Conservation (phyloP, 2,329 filamentous ascomycete species). For the Zasmidium citrigriseum region DNA sequence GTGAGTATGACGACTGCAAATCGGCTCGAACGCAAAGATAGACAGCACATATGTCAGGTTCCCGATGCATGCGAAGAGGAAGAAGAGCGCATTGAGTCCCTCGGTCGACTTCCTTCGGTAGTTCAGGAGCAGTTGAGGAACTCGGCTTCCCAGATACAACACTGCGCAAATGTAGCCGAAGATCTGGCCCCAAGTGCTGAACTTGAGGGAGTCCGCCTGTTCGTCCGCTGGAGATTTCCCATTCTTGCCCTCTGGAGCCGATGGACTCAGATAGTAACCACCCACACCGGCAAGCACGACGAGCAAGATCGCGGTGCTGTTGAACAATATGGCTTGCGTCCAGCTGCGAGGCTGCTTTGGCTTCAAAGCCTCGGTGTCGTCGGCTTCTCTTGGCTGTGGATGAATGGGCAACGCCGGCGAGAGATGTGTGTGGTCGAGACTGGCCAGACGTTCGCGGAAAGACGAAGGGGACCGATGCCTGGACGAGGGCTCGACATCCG, state of each 20-base stretch:
- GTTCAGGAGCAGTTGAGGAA: slow-evolving; percentile 90
- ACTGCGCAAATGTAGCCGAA: slow-evolving; percentile 92
- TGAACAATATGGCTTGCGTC: slow-evolving; percentile 65
- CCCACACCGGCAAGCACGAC: slow-evolving; percentile 80
- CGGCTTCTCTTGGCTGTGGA: slow-evolving; percentile 44
- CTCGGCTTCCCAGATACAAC: slow-evolving; percentile 83
- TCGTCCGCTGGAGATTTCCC: slow-evolving; percentile 33
- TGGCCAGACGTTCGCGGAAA: slow-evolving; percentile 52
- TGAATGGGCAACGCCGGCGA: slow-evolving; percentile 83
- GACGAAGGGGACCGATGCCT: slow-evolving; percentile 36
- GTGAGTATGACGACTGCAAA: slow-evolving; percentile 52
- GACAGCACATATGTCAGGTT: slow-evolving; percentile 92
- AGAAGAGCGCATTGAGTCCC: slow-evolving; percentile 90
- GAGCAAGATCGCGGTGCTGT: slow-evolving; percentile 72
- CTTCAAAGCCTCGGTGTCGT: slow-evolving; percentile 34
- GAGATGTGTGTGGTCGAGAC: slow-evolving; percentile 66
- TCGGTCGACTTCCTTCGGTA: slow-evolving; percentile 91
- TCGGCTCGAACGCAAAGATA: slow-evolving; percentile 85
- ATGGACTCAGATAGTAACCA: slow-evolving; percentile 77
- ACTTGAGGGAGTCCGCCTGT: slow-evolving; percentile 56
- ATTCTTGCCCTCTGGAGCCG: slow-evolving; percentile 33
- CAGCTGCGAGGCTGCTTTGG: slow-evolving; percentile 42
- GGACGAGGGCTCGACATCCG: slow-evolving; percentile 28
- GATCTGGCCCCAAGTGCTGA: slow-evolving; percentile 79
- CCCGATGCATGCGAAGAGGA: slow-evolving; percentile 92